Conservation (phyloP, 768 basidiomycete genomes). For the Lentinula sp. region DNA sequence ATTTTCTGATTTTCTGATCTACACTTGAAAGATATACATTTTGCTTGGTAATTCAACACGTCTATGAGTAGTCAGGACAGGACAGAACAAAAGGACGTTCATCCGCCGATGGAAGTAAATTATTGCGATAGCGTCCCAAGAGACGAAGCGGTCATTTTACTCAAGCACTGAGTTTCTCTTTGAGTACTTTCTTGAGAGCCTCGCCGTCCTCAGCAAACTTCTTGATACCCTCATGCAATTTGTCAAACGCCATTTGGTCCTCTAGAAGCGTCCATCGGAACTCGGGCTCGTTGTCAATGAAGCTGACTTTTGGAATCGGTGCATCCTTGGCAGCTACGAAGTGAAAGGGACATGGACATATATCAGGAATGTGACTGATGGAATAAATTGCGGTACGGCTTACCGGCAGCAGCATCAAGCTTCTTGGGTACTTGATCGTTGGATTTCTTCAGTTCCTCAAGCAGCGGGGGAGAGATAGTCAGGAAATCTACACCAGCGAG, state of each 20-base stretch:
- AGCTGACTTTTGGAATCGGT: constrained; percentile 74
- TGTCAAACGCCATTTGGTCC: constrained; percentile 98
- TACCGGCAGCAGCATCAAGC: constrained; percentile 63
- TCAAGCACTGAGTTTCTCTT: constrained; percentile 56
- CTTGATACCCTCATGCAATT: constrained; percentile 96
- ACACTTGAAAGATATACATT: too few species aligned
- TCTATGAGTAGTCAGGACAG: too few species aligned
- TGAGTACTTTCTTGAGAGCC: constrained; percentile 79
- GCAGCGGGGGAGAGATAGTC: constrained; percentile 86
- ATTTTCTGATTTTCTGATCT: too few species aligned
- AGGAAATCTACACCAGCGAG: constrained; percentile 97
- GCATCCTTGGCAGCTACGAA: constrained; percentile 44
- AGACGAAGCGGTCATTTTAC: too few species aligned
- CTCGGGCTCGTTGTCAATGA: constrained; percentile 87
- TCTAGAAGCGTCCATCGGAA: constrained; percentile 94
- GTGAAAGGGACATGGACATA: not conserved
- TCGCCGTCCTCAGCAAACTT: constrained; percentile 96
- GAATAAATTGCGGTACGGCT: constrained; percentile 15
- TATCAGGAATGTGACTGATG: not conserved
- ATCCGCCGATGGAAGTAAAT: too few species aligned
- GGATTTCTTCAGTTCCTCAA: constrained; percentile 89
- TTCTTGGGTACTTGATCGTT: constrained; percentile 75
- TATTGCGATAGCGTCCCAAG: too few species aligned
- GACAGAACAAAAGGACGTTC: too few species aligned
- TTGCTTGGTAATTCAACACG: too few species aligned